These are phyloP conservation scores for Leccinum longicurvipes DNA, from an alignment of 768 basidiomycete genomes.

Conservation along the genomic window DNA sequence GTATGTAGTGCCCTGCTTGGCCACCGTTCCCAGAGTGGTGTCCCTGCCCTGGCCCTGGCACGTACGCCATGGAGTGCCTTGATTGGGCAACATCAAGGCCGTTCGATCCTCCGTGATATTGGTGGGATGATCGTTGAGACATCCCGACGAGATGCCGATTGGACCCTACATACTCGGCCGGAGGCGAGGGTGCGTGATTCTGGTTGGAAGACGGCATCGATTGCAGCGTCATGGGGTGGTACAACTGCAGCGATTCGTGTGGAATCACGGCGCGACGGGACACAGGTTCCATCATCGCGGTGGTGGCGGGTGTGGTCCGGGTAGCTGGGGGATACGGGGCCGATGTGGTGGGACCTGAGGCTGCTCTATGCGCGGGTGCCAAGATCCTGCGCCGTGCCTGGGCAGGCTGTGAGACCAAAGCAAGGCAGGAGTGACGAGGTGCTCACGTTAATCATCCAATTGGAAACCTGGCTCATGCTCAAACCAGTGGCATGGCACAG, in stretches of 20 bases:
- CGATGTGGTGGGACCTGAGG: slow-evolving; percentile 74
- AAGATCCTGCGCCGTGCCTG: slow-evolving; percentile 82
- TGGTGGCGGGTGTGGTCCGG: slow-evolving; percentile 24
- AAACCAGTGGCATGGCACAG: slow-evolving; percentile 82
- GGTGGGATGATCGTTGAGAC: slow-evolving; percentile 34
- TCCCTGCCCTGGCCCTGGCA: slow-evolving; percentile 38
- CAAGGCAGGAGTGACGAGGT: slow-evolving; percentile 18
- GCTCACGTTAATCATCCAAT: slow-evolving; percentile 90
- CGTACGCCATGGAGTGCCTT: slow-evolving; percentile 38
- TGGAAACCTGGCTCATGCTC: slow-evolving; percentile 87
- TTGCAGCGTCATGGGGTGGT: slow-evolving; percentile 77
- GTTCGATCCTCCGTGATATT: slow-evolving; percentile 22
- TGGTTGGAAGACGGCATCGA: slow-evolving; percentile 37
- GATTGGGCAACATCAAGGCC: slow-evolving; percentile 30
- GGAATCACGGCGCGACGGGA: slow-evolving; percentile 66
- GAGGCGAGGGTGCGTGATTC: slow-evolving; percentile 31
- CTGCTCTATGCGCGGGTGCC: slow-evolving; percentile 75
- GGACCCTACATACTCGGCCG: slow-evolving; percentile 40
- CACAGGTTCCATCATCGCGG: slow-evolving; percentile 34
- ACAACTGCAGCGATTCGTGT: slow-evolving; percentile 67
- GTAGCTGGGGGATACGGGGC: slow-evolving; percentile 60
- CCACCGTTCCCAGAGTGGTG: slow-evolving; percentile 39
- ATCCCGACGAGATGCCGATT: slow-evolving; percentile 48
- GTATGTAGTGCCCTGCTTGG: no score
- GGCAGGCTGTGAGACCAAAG: slow-evolving; percentile 13